phyloP scores from a whole-genome alignment of 768 basidiomycete species.

The Naganishia vishniacii region DNA sequence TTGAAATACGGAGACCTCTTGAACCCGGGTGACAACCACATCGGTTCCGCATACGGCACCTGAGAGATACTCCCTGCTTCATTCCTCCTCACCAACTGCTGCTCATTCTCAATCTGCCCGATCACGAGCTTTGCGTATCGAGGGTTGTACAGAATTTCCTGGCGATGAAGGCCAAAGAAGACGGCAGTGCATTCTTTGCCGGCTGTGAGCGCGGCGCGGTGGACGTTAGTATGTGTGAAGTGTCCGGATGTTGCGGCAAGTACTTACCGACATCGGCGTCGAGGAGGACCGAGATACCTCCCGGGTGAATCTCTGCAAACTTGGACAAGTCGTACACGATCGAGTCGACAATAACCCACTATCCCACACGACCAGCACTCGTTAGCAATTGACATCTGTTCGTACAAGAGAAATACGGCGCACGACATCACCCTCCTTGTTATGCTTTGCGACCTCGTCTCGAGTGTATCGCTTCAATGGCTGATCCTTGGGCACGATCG shows the following conservation, averaged over 20 bases:
- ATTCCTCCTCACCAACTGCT: slow-evolving; percentile 55
- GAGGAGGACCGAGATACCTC: slow-evolving; percentile 71
- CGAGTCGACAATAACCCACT: slow-evolving; percentile 74
- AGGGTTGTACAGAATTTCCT: slow-evolving; percentile 71
- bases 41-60: slow-evolving; percentile 84
- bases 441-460: slow-evolving; percentile 76
- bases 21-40: slow-evolving; percentile 68
- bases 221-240: slow-evolving; percentile 11
- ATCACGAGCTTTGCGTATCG: slow-evolving; percentile 64
- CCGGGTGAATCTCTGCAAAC: slow-evolving; percentile 73
- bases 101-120: slow-evolving; percentile 63
- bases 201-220: slow-evolving; percentile 51
- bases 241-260: neutral
- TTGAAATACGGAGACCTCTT: slow-evolving; percentile 67
- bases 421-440: slow-evolving; percentile 77
- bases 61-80: slow-evolving; percentile 59
- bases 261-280: slow-evolving; percentile 67
- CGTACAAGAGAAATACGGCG: slow-evolving; percentile 57
- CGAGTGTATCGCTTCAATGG: slow-evolving; percentile 48
- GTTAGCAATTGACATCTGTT: neutral
- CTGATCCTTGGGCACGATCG: slow-evolving; percentile 18
- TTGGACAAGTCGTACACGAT: slow-evolving; percentile 77
- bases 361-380: neutral
- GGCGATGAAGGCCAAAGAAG: slow-evolving; percentile 82
- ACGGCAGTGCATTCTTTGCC: slow-evolving; percentile 80